A percentile compares a stretch with the other conserved stretches of the same genome.
These are phyloP conservation scores for Mrakia hoshinonis DNA, from an alignment of 768 basidiomycete species.

Conservation along the genomic window DNA sequence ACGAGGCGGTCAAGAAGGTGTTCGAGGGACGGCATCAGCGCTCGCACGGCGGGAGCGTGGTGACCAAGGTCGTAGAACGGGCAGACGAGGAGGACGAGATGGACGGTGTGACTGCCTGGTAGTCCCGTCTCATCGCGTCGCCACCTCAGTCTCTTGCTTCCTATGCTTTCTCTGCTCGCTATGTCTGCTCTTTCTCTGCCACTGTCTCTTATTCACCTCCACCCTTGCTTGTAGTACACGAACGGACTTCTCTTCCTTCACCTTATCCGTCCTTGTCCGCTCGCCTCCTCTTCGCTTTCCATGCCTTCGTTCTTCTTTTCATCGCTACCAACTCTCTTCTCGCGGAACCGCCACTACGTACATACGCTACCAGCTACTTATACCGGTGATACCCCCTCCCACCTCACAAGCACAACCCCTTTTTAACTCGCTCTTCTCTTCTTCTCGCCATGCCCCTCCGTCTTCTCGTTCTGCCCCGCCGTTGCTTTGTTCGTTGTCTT, in stretches of 20 bases:
- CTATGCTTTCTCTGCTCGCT: not conserved
- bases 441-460: conserved; percentile 4
- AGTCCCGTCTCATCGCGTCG: not conserved
- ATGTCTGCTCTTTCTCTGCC: not conserved
- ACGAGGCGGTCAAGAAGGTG: conserved; percentile 10
- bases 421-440: not conserved
- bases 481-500: not conserved
- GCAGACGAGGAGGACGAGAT: not conserved
- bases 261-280: too few relatives aligned
- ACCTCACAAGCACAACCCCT: too few relatives aligned
- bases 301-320: not conserved
- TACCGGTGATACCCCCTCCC: not conserved
- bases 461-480: not conserved
- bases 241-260: too few relatives aligned
- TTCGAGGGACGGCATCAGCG: not conserved
- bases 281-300: too few relatives aligned
- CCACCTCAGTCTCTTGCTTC: not conserved
- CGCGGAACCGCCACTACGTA: not conserved
- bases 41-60: not conserved
- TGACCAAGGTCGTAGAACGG: conserved; percentile 4
- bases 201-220: not conserved
- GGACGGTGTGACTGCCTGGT: not conserved
- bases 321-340: not conserved
- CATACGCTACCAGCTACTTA: not conserved
- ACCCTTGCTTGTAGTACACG: too few relatives aligned